phyloP scores from a whole-genome alignment of 164 flowering plant genomes.

The Litsea cubeba region DNA sequence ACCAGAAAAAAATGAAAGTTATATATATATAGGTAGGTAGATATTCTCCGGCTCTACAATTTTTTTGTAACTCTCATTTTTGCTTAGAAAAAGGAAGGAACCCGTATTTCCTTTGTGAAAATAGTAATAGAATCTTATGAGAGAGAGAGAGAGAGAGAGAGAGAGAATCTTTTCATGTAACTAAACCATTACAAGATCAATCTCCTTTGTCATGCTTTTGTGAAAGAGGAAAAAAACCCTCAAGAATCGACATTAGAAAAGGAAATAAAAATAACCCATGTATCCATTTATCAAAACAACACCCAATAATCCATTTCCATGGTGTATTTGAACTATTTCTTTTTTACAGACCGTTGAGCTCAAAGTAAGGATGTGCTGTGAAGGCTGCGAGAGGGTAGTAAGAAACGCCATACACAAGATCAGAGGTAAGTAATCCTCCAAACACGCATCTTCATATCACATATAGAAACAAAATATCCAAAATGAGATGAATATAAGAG shows the following conservation, averaged over 20 bases:
- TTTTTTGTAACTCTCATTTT: no score
- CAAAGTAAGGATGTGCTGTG: slow-evolving; percentile 96
- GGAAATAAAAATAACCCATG: background rate
- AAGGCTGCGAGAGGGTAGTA: slow-evolving; percentile 88
- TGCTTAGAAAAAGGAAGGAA: background rate
- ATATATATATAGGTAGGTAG: no score
- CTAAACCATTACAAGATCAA: no score
- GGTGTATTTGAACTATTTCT: slow-evolving; percentile 2
- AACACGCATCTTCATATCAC: background rate
- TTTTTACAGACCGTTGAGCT: slow-evolving; percentile 77
- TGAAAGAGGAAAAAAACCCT: background rate
- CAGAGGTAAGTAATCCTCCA: slow-evolving; percentile 48
- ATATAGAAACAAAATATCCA: background rate
- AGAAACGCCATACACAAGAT: slow-evolving; percentile 73
- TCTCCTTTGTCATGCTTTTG: no score
- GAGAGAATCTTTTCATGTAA: no score
- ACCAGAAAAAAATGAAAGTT: no score
- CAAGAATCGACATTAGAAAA: background rate
- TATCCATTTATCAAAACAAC: background rate
- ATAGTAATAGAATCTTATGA: no score
- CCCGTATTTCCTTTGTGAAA: background rate
- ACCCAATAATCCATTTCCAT: background rate
- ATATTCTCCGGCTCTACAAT: no score
- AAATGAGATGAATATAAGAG: no score
- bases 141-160: no score